Conservation (phyloP, 257 asterid species). For the Craterostigma plantagineum region DNA sequence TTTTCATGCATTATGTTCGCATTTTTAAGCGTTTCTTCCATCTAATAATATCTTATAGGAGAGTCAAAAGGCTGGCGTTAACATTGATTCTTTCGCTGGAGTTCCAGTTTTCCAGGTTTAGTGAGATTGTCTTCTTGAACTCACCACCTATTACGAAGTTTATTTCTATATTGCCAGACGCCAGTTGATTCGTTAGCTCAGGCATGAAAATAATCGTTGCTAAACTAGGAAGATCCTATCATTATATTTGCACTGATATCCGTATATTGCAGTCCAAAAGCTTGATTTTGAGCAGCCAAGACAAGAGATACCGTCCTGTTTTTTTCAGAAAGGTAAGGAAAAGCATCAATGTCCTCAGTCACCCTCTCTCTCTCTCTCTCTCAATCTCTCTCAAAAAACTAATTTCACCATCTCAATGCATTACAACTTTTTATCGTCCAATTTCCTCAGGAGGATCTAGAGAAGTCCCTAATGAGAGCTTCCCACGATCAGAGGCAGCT, state of each 20-base stretch:
- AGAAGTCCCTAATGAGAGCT: conserved; percentile 54
- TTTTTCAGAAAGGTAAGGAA: conserved; percentile 64
- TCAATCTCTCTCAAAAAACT: neutral
- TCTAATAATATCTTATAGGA: conserved; percentile 22
- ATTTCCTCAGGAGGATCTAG: conserved; percentile 64
- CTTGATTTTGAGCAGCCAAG: conserved; percentile 56
- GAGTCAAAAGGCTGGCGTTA: conserved; percentile 31
- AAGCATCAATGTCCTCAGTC: no score
- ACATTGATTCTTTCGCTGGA: conserved; percentile 53
- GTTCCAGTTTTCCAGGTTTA: conserved; percentile 92
- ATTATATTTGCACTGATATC: neutral
- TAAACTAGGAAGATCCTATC: neutral
- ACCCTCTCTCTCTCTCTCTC: neutral
- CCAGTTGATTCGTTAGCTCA: no score
- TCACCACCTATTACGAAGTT: no score
- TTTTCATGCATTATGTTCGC: neutral
- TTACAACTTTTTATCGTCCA: neutral
- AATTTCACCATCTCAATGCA: no score
- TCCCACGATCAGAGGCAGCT: conserved; percentile 37
- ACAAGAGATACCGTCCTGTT: conserved; percentile 73
- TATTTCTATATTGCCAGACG: no score
- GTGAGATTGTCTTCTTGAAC: neutral
- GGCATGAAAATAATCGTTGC: neutral
- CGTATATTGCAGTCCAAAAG: conserved; percentile 51
- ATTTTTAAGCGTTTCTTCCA: conserved; percentile 4